Base-by-base conservation (phyloP, 805 yeast genomes). In the Barnettozyma botsteinii region DNA sequence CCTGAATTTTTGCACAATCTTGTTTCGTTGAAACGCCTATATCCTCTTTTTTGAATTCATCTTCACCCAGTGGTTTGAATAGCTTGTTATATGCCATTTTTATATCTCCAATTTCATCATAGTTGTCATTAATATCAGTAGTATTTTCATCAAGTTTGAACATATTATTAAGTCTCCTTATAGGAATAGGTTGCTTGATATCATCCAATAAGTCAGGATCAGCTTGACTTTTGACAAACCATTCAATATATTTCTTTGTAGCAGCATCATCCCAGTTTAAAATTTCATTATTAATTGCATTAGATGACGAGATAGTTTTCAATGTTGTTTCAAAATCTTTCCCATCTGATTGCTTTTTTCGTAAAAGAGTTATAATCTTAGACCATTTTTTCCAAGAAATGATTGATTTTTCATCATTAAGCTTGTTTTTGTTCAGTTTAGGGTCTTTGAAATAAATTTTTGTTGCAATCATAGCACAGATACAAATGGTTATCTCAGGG, bases 251-350 rank as follows among this genome's bases (percentile, higher is more conserved):
- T 21, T 64, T 56, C 4, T 65, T 65, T 3, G 70, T 64, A 40
- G 72, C 63, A 2, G 52, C 50, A n/a, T 69, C 69, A 31, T 66
- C 60, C 81, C 86, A 77, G 12, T 58, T 54, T 10, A 67, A 36
- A 4, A 79, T 51, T 13, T 68, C 69, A 6, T 56, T 40, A 9
- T 62, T 61, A 3, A 56, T 51, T 1, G 63, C 55, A 2, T 52
- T 56, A 2, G 53, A 42, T 7, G 42, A 31, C 22, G 37, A 29
- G 19, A 51, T 19, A 9, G 44, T 33, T 4, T 33, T 30, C 15
- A 58, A 27, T 4, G 42, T 27, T 21, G 24, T 35, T 12, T 40
- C 37, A 23, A 52, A 37, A 11, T 41, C 41, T 4, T 40, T 24
- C 8, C 13, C 7, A 17, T 44, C 35, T 12, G 38, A 31, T 17